Base-by-base conservation (phyloP, 208 protist genomes). In the Acanthamoeba castellanii region DNA sequence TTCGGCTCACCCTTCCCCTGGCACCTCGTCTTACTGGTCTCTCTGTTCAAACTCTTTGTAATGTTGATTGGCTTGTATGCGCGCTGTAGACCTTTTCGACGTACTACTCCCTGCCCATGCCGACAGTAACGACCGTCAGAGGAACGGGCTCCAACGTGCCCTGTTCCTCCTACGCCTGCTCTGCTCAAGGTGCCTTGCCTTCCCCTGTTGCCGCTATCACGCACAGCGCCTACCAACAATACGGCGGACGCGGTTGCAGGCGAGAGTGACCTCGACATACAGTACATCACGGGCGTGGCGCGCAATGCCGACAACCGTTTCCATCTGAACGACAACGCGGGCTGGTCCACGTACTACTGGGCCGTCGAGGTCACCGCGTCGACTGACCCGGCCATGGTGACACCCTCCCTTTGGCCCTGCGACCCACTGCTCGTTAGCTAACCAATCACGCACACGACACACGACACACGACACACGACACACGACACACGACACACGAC, bases 321-420 rank as follows among this genome's bases (percentile, higher is more conserved):
- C 76, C 76, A 85, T 37, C 76, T 85, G 22, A 85, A 85, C 76
- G 42, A 85, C 76, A 85, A 85, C 76, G 9, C 14, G 9, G 76
- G 76, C 6, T 50, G 14, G 18, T n/a, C 45, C 16, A 85, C 45
- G 22, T 85, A 59, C 42, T 14, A 50, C 42, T 85, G 76, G 76
- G 76, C 76, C 25, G 18, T 85, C 45, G 18, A 85, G 14, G 47
- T 57, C 27, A 22, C 76, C 76, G 18, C 5, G 1, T 3, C 34
- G 4, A 20, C 47, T 3, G 11, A 85, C 8, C 42, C 76, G 14
- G 76, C 76, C 27, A 85, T 85, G 76, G 76, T 45, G 11, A 18
- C 13, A 0, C 30, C 27, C 27, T 74, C 66, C 14, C 11, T 37
- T 74, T 74, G n/a, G 27, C 27, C 27, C 13, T 74, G 37, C 37